Base-by-base conservation (phyloP, 208 protist species). In the Acanthamoeba sp. region DNA sequence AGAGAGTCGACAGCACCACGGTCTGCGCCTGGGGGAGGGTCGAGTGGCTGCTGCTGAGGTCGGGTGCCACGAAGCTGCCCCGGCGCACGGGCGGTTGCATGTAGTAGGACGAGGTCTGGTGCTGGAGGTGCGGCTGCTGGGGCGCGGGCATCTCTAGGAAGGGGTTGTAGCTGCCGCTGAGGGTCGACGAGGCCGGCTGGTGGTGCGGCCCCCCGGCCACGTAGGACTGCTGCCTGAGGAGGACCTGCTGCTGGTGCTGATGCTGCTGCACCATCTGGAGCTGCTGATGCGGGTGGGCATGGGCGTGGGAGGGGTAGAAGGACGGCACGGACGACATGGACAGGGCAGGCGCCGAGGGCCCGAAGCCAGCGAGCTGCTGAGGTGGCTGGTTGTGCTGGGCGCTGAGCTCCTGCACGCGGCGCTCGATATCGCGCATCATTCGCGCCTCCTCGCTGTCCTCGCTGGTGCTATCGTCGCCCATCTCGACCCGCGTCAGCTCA, bases 111-210 rank as follows among this genome's bases (percentile, higher is more conserved):
- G 59, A 34, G n/a, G 22, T n/a, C 59, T 69, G 59, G n/a, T 29
- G 59, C 59, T 69, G 59, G 3, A 59, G 52, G 52, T 59, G 52
- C 5, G 18, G 52, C 52, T 50, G 71, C 18, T 82, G 40, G 36
- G 40, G 73, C 14, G 76, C 18, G 0, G 76, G 12, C 18, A 57
- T 10, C 32, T 85, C 76, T 40, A 85, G 1, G 76, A 85, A 85
- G 0, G 76, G 76, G 45, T 85, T 85, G 45, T 85, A 85, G 71
- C 38, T 38, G 3, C 71, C 71, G 71, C 71, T 80, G 36, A 69
- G n/a, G 12, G 69, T 78, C n/a, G 76, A 59, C 10, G 42, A 57
- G 38, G 34, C 3, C 2, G 16, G 14, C 2, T n/a, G 29, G 14
- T 40, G 27, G 64, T 38, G 64, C 27, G 64, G 0, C 7, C 29